These are phyloP conservation scores for Cyclotella cryptica DNA, from an alignment of 108 stramenopile species.

Conservation along the genomic window DNA sequence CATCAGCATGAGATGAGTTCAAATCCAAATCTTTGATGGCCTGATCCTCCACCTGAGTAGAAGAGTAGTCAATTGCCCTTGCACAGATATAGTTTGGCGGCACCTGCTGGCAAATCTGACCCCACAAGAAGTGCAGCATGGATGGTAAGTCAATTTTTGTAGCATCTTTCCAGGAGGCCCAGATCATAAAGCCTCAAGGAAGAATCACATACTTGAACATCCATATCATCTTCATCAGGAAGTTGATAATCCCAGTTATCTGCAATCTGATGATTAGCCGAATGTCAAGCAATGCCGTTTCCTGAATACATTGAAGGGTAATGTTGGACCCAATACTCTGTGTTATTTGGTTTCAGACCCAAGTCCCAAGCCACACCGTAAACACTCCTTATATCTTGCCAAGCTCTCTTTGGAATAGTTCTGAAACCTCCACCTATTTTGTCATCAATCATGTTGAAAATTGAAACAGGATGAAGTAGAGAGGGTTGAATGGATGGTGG, in stretches of 20 bases:
- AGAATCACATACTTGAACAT: background rate
- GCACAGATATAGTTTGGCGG: too few species aligned
- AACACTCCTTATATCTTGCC: background rate
- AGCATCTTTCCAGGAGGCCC: conserved; percentile 20
- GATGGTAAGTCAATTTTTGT: background rate
- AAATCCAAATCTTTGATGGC: background rate
- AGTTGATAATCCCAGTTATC: conserved; percentile 10
- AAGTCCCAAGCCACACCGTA: background rate
- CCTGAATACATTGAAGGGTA: conserved; percentile 7
- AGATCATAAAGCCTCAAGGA: background rate
- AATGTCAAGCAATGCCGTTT: background rate
- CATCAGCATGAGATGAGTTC: conserved; percentile 9
- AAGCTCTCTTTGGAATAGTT: background rate
- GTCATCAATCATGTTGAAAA: conserved; percentile 13
- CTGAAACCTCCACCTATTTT: background rate
- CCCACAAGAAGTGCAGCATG: conserved; percentile 4
- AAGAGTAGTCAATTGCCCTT: background rate
- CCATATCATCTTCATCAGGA: background rate
- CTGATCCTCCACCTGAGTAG: background rate
- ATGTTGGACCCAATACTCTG: background rate
- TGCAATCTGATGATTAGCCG: background rate
- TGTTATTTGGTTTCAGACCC: background rate
- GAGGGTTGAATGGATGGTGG: background rate
- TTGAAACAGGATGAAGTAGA: background rate
- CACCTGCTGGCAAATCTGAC: background rate